phyloP scores from a whole-genome alignment of 192 early-diverging fungal genomes.

The Endogone sp. region DNA sequence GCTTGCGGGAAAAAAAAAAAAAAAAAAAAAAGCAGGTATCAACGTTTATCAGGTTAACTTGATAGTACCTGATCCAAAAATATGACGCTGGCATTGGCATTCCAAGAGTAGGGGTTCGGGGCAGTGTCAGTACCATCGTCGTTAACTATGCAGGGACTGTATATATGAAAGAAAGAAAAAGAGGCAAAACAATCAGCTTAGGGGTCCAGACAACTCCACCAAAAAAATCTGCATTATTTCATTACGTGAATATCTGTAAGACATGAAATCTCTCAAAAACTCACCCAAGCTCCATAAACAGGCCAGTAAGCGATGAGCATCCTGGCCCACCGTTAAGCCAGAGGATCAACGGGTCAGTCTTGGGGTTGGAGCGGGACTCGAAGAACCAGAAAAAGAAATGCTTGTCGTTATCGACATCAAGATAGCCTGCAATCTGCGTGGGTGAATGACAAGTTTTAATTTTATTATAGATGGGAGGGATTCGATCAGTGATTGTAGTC shows the following conservation, averaged over 20 bases:
- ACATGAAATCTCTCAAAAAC: not conserved
- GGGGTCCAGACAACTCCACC: too few species aligned
- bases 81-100: slow-evolving; percentile 83
- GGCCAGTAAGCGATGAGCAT: slow-evolving; percentile 35
- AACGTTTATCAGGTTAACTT: not conserved
- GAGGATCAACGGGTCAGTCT: slow-evolving; percentile 51
- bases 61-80: slow-evolving; percentile 71
- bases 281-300: slow-evolving; percentile 41
- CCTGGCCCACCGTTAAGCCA: slow-evolving; percentile 42
- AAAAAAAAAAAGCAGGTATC: too few species aligned
- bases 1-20: too few species aligned
- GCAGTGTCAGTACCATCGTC: slow-evolving; percentile 68
- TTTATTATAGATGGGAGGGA: too few species aligned
- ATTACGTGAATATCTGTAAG: not conserved
- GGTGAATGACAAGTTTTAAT: not conserved
- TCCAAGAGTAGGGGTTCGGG: slow-evolving; percentile 84
- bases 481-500: too few species aligned
- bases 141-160: slow-evolving; percentile 83
- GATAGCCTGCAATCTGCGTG: slow-evolving; percentile 68
- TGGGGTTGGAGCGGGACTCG: slow-evolving; percentile 77
- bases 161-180: too few species aligned
- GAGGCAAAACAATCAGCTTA: too few species aligned
- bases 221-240: not conserved
- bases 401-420: slow-evolving; percentile 63
- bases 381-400: slow-evolving; percentile 99